These are phyloP conservation scores for Mucor sp. DNA, from an alignment of 371 early-diverging fungal genomes.

Conservation along the genomic window DNA sequence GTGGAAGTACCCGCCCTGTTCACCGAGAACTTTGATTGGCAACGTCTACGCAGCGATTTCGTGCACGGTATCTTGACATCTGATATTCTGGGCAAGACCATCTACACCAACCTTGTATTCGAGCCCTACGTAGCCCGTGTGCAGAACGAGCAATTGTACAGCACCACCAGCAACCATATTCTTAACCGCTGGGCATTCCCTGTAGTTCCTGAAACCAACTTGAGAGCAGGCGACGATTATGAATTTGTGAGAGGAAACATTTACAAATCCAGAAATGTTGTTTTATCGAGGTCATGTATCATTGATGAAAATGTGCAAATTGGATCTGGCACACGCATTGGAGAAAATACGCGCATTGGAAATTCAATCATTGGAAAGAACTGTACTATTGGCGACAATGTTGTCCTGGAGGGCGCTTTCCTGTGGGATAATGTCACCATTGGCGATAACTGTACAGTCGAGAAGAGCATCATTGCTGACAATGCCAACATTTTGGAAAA, in stretches of 20 bases:
- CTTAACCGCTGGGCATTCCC: conserved; percentile 93
- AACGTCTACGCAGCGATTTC: conserved; percentile 88
- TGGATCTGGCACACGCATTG: conserved; percentile 77
- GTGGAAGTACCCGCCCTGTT: conserved; percentile 93
- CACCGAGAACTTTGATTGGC: conserved; percentile 98
- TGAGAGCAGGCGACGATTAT: conserved; percentile 69
- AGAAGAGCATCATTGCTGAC: conserved; percentile 75
- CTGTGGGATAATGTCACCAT: conserved; percentile 82
- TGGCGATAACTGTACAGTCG: conserved; percentile 64
- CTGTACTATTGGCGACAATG: conserved; percentile 77
- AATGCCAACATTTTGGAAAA: conserved; percentile 66
- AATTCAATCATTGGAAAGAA: conserved; percentile 85
- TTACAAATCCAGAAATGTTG: conserved; percentile 82
- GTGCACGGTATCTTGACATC: conserved; percentile 90
- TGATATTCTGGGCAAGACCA: conserved; percentile 86
- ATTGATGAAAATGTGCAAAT: conserved; percentile 85
- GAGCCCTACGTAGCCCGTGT: conserved; percentile 88
- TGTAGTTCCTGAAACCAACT: conserved; percentile 88
- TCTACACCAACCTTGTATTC: conserved; percentile 78
- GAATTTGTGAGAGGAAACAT: conserved; percentile 76
- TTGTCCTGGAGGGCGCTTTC: conserved; percentile 79
- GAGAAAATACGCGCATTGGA: conserved; percentile 69
- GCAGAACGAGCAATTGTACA: conserved; percentile 81
- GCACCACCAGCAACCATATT: conserved; percentile 85
- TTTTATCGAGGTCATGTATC: conserved; percentile 73